phyloP scores from a whole-genome alignment of 352 stramenopile genomes.

The Phytopythium vexans region DNA sequence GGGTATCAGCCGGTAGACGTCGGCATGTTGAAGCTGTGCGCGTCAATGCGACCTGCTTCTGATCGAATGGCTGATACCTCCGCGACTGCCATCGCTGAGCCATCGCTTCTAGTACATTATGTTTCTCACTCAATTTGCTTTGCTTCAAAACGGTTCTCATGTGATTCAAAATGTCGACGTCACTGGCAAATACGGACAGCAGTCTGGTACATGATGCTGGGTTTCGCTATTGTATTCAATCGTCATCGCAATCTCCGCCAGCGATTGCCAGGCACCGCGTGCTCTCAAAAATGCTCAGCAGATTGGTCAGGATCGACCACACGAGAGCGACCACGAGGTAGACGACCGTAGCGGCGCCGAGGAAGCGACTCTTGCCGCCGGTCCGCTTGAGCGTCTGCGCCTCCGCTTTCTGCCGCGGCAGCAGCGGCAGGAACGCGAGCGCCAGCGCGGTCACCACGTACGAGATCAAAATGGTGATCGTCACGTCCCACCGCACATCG shows the following conservation, averaged over 20 bases:
- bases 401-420: slow-evolving; percentile 44
- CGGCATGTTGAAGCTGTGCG: background rate
- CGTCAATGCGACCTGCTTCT: background rate
- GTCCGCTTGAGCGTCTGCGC: slow-evolving; percentile 21
- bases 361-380: background rate
- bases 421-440: slow-evolving; percentile 31
- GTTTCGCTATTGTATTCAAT: too few species aligned
- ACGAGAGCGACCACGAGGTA: slow-evolving; percentile 39
- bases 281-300: slow-evolving; percentile 44
- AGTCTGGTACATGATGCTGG: too few species aligned
- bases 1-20: slow-evolving; percentile 25
- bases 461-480: slow-evolving; percentile 50
- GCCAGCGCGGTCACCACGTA: slow-evolving; percentile 44
- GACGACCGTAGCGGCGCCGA: slow-evolving; percentile 29
- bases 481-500: slow-evolving; percentile 48
- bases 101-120: too few species aligned
- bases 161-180: too few species aligned
- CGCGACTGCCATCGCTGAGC: too few species aligned
- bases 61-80: background rate
- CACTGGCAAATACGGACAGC: too few species aligned
- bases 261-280: slow-evolving; percentile 52
- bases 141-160: too few species aligned
- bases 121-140: too few species aligned
- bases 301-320: slow-evolving; percentile 42
- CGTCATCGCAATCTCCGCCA: slow-evolving; percentile 7